A percentile compares a stretch with the other conserved stretches of the same genome.
Evolutionary conservation across 1,284 basidiomycete species (phyloP).

Genomic region (Lignosus rhinocerotis): DNA sequence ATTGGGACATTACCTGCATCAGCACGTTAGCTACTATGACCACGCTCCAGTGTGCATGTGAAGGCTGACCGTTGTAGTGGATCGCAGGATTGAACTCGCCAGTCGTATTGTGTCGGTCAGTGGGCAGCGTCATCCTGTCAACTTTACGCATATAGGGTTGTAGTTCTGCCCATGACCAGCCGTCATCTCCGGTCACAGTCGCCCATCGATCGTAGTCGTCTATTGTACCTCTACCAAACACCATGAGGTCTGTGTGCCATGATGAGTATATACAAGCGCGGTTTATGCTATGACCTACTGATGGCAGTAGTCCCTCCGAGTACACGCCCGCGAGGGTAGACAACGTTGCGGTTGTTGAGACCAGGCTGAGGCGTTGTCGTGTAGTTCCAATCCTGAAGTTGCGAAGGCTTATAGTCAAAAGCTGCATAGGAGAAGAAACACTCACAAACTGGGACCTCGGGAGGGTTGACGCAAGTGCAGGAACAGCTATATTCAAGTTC

Average conservation of each 20-base stretch:
- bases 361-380: constrained; percentile 3
- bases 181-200: constrained; percentile 29
- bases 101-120: constrained; percentile 13
- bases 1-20: constrained; percentile 21
- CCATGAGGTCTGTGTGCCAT: constrained; percentile 37
- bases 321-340: constrained; percentile 1
- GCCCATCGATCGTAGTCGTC: constrained; percentile 35
- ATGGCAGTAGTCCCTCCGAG: constrained; percentile 5
- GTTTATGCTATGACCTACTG: not conserved
- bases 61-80: constrained; percentile 28
- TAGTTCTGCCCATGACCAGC: constrained; percentile 33
- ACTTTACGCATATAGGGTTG: constrained; percentile 24
- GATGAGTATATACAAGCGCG: too few species aligned
- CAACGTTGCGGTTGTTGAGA: not conserved
- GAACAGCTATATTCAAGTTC: constrained; percentile 1
- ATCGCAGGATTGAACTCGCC: constrained; percentile 13
- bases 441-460: constrained; percentile 3
- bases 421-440: too few species aligned
- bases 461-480: not conserved
- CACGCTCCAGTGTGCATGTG: not conserved
- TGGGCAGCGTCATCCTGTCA: constrained; percentile 14
- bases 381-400: constrained; percentile 1
- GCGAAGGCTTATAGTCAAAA: too few species aligned
- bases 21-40: not conserved
- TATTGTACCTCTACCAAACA: constrained; percentile 40